Evolutionary conservation across 2,329 filamentous ascomycete genomes (phyloP), one percentile per base, ranked within the genome.

Genomic region (Dactylella cylindrospora): DNA sequence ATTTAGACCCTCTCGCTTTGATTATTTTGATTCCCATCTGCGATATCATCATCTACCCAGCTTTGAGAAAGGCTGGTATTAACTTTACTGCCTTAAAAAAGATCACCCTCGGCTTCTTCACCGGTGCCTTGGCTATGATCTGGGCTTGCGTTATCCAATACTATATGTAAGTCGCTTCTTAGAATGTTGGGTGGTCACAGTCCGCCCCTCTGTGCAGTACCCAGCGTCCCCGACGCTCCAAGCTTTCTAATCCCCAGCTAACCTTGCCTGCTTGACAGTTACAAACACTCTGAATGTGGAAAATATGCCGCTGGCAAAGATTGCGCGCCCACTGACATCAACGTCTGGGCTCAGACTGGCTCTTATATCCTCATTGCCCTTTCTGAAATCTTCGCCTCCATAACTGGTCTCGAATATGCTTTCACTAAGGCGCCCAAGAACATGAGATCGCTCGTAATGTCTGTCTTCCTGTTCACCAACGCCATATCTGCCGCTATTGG

Each of bases 341-440:
- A 81, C 67, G 84, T 88, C 46, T 82, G 79, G 79, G 76, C 76
- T 2, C 79, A 81, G 71, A 76, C 72, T 20, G 72, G 79, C 9
- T 46, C 68, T 0, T 72, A 70, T 51, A 72, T 79, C 9, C 72
- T 82, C 2, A 76, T 79, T 57, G 79, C 76, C 64, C 75, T 80
- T 61, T 79, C 77, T 2, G 79, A 81, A 68, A 80, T 80, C 68
- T 77, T 81, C 65, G 76, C 78, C 2, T 79, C 76, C 6, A 76
- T 82, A 54, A 82, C 79, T 2, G 82, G 82, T 1, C 81, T 85
- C 66, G 85, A 89, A 70, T 88, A 87, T 66, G 86, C 86, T 26
- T 89, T 83, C 75, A 83, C 83, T 71, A 87, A 88, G 73, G 84
- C 85, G 0, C 86, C 86, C 15, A 81, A 80, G 69, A 89, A 88